Base-by-base conservation (phyloP, 2,329 filamentous ascomycete species). In the Xylariomycetidae sp. region DNA sequence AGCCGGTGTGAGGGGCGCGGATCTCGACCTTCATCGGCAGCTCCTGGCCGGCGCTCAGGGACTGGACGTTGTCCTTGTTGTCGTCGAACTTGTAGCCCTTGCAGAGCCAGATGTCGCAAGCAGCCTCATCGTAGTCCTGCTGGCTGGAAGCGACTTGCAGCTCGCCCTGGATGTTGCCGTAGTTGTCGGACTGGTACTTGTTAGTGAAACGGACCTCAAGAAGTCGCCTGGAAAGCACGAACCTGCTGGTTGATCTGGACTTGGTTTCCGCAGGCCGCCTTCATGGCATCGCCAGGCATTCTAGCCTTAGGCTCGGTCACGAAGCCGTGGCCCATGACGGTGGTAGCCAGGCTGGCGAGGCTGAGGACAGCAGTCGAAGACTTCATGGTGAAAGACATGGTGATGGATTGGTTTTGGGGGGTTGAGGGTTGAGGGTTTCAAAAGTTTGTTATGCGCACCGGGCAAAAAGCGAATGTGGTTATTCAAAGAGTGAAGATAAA, bases 61-160 rank as follows among this genome's bases (percentile, higher is more conserved):
- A 60, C 43, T 72, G 63, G 30, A 77, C 60, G 45, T 70, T 70
- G 35, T 32, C 32, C 40, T 54, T 67, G 59, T 72, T 72, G 58
- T 78, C 74, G 28, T 48, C 63, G 55, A 67, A 74, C 49, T 75
- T 67, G 57, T 68, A 69, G 39, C 74, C 74, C 58, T 76, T 74
- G 69, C 71, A 75, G 29, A 72, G 63, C 63, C 64, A 73, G 48
- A 73, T 58, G 47, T 71, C 58, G 53, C 72, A 76, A 23, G 56
- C 50, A 2, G 53, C 50, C 28, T 60, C 58, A 34, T 70, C 57
- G 56, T 66, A 71, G 58, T 72, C 70, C 36, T 46, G 47, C 55
- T 74, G 67, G 42, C 52, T 47, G 36, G 35, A 52, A 49, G 64
- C 67, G 30, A 68, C 59, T 51, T 74, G 68, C 26, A 72, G 59